Base-by-base conservation (phyloP, 306 rosid species). In the Calophaca sinica region DNA sequence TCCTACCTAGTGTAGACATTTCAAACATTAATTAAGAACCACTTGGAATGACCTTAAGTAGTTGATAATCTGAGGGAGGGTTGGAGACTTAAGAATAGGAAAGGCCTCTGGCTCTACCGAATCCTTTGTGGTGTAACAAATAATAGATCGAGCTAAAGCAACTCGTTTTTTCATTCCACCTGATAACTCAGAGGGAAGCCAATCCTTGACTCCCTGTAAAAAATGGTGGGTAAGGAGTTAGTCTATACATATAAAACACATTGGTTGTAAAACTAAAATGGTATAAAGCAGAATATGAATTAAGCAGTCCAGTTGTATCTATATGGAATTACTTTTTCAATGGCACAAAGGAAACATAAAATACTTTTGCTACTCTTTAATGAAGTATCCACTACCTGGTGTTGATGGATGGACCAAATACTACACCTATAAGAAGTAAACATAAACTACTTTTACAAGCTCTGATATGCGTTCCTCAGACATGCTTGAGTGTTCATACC, bases 81-180 rank as follows among this genome's bases (percentile, higher is more conserved):
- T n/a, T n/a, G n/a, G n/a, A n/a, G n/a, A n/a, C n/a, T n/a, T n/a
- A 55, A 51, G 35, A 65, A 54, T 7, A 62, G 33, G 45, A 9
- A 41, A 38, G 50, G 53, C 99, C 97, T 94, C 99, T 52, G 99
- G 99, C 81, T 94, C 96, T 54, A 87, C 78, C 54, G 93, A 81
- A 65, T 85, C 84, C 55, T 83, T 87, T 75, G 96, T 82, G 39
- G 86, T 86, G 78, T 94, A 97, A 81, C 50, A 87, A 66, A 94
- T 92, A 70, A 94, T 90, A 76, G 97, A 92, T 57, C 97, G 91
- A 61, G 99, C 99, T 83, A 94, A 82, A 46, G 99, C 99, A 81
- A 94, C 97, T 81, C 99, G 88, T 70, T 94, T 94, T 85, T 94
- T 94, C 99, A 94, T 94, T 83, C 99, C 97, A 62, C 99, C 99